Evolutionary conservation across 2,329 filamentous ascomycete genomes (phyloP).

Genomic region (Clonostachys byssicola): DNA sequence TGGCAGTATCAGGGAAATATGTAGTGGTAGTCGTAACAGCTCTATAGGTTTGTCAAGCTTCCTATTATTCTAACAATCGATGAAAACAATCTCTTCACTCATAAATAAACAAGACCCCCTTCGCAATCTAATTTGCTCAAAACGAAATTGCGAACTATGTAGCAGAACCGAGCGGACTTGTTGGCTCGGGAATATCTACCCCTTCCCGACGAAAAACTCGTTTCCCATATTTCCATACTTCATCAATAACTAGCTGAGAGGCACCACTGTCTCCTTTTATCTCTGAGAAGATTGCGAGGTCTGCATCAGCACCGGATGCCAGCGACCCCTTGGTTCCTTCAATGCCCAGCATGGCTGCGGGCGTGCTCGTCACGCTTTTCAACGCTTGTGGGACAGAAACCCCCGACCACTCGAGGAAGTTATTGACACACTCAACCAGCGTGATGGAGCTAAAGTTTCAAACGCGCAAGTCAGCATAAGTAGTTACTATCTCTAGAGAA

Average conservation of each 20-base stretch:
- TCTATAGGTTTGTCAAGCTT: no score
- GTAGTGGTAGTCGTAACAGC: no score
- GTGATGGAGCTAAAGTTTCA: conserved; percentile 52
- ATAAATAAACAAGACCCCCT: no score
- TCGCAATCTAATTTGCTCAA: no score
- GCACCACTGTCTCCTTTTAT: conserved; percentile 33
- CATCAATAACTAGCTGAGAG: conserved; percentile 58
- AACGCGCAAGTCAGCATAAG: neutral
- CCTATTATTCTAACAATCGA: no score
- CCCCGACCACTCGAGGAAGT: conserved; percentile 74
- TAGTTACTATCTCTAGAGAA: no score
- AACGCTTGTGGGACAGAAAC: conserved; percentile 64
- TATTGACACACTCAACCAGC: conserved; percentile 75
- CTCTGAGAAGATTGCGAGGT: conserved; percentile 65
- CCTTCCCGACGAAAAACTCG: neutral
- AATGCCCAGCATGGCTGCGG: conserved; percentile 71
- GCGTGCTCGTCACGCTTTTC: conserved; percentile 70
- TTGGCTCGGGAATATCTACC: neutral
- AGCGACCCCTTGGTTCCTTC: conserved; percentile 62
- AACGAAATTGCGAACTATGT: no score
- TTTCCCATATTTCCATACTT: conserved; percentile 75
- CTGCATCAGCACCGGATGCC: conserved; percentile 61
- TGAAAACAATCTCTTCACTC: no score
- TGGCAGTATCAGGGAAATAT: no score
- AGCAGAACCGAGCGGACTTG: neutral